phyloP scores from a whole-genome alignment of 2,329 filamentous ascomycete species.

The Alternaria panax region DNA sequence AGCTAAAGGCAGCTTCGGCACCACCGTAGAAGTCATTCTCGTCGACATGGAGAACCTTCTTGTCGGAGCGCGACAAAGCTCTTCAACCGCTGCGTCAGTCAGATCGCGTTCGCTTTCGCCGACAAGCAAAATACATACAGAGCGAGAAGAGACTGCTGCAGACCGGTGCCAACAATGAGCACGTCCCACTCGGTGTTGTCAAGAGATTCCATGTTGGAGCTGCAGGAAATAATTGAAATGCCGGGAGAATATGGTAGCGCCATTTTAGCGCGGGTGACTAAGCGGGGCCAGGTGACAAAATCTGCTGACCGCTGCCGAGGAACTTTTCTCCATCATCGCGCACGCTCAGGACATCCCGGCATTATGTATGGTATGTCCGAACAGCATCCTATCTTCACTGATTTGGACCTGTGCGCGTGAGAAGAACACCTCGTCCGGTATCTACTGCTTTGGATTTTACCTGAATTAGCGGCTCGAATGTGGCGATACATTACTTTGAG shows the following conservation, averaged over 20 bases:
- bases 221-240: conserved; percentile 25
- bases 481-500: conserved; percentile 53
- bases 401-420: conserved; percentile 51
- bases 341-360: conserved; percentile 44
- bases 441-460: conserved; percentile 60
- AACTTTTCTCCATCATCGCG: conserved; percentile 42
- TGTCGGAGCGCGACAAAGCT: conserved; percentile 88
- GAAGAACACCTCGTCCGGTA: conserved; percentile 58
- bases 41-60: conserved; percentile 91
- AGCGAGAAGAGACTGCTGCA: conserved; percentile 62
- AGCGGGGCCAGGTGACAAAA: conserved; percentile 35
- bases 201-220: conserved; percentile 57
- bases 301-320: conserved; percentile 19
- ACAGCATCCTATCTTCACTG: conserved; percentile 56
- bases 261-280: conserved; percentile 42
- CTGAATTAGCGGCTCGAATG: conserved; percentile 61
- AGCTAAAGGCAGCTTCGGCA: conserved; percentile 81
- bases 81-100: conserved; percentile 77
- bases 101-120: conserved; percentile 58
- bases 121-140: conserved; percentile 53
- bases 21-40: conserved; percentile 88
- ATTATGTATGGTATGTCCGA: conserved; percentile 43
- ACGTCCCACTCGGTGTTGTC: conserved; percentile 61
- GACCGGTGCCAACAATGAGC: conserved; percentile 60
- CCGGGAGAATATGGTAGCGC: conserved; percentile 31